Evolutionary conservation across 2,329 filamentous ascomycete genomes (phyloP).

Genomic region (Neurospora sp.): DNA sequence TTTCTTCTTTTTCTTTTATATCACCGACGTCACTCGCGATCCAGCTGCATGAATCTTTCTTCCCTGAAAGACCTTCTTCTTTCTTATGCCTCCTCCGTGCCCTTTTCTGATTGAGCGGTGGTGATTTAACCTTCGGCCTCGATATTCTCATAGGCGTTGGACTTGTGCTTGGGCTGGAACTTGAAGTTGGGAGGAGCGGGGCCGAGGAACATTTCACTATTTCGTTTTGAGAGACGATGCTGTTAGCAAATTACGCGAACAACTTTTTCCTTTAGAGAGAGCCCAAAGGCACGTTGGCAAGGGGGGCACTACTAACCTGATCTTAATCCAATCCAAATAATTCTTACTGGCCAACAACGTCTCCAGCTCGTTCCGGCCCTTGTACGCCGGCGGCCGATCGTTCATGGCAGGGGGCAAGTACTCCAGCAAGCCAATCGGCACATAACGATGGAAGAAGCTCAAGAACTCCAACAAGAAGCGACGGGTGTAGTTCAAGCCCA

Average conservation of each 20-base stretch:
- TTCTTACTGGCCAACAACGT: slow-evolving; percentile 84
- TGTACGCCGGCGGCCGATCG: slow-evolving; percentile 77
- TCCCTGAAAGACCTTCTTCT: not conserved
- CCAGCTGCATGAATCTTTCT: not conserved
- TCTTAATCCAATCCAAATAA: slow-evolving; percentile 98
- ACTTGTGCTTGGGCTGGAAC: slow-evolving; percentile 97
- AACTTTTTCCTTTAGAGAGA: slow-evolving; percentile 1
- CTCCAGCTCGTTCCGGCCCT: slow-evolving; percentile 81
- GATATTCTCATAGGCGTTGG: slow-evolving; percentile 69
- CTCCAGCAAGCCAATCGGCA: slow-evolving; percentile 82
- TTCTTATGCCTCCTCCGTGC: not conserved
- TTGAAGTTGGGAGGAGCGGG: slow-evolving; percentile 83
- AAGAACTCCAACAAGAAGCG: slow-evolving; percentile 93
- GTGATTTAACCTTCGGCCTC: slow-evolving; percentile 37
- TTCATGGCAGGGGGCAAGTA: slow-evolving; percentile 80
- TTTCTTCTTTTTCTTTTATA: not conserved
- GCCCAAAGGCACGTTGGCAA: not conserved
- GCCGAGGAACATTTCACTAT: slow-evolving; percentile 96
- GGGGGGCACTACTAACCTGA: slow-evolving; percentile 55
- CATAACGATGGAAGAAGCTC: slow-evolving; percentile 86
- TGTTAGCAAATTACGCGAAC: slow-evolving; percentile 3
- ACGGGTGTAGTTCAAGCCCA: slow-evolving; percentile 82
- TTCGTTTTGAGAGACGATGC: not conserved
- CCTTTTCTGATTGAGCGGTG: not conserved
- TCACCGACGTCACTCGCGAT: not conserved